Conservation (phyloP, 805 yeast species). For the Saccharomycopsis fibuligera region DNA sequence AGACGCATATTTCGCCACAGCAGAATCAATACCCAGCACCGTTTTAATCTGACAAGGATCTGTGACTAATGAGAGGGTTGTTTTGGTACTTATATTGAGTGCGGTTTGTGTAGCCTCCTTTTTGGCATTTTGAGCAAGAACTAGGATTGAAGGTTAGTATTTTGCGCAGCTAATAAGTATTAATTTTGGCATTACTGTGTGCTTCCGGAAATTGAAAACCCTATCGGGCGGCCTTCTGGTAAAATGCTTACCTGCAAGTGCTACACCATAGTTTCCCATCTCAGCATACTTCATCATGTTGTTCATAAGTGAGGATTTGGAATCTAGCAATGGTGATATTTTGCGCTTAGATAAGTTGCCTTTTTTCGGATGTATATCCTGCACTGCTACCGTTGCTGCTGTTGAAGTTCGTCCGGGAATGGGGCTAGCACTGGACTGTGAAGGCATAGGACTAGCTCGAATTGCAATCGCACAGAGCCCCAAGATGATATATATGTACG, state of each 20-base stretch:
- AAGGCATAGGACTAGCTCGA: no score
- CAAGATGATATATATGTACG: no score
- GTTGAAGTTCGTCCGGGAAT: no score
- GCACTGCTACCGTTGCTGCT: no score
- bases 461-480: no score
- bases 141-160: background rate
- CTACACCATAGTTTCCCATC: constrained; percentile 18
- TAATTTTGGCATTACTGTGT: no score
- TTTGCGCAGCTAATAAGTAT: background rate
- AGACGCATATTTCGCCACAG: background rate
- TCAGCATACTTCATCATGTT: constrained; percentile 14
- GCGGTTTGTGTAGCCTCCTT: constrained; percentile 13
- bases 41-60: constrained; percentile 12
- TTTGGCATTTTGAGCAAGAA: constrained; percentile 9
- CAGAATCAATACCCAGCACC: background rate
- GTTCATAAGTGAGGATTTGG: constrained; percentile 6
- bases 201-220: no score
- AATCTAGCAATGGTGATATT: constrained; percentile 4
- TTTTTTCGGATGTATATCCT: no score
- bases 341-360: constrained; percentile 1
- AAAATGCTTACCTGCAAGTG: background rate
- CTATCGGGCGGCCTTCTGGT: no score
- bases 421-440: no score
- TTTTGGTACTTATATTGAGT: constrained; percentile 7
- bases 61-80: constrained; percentile 4